phyloP scores from a whole-genome alignment of 768 basidiomycete genomes.

The Hypsizygus marmoreus region DNA sequence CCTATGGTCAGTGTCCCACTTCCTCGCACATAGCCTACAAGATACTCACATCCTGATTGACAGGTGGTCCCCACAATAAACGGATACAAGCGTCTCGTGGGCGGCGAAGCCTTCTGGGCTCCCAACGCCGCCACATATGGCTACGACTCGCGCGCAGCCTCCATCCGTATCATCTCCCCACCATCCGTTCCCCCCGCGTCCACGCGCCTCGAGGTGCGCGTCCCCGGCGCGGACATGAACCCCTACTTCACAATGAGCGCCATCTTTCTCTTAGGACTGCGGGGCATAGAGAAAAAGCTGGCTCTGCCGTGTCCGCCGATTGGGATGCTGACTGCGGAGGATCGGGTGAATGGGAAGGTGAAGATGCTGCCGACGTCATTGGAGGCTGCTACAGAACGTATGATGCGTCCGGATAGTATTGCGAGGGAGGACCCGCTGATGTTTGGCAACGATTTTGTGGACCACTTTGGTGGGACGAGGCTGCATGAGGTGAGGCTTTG shows the following conservation, averaged over 20 bases:
- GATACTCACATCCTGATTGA: background rate
- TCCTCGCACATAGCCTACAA: background rate
- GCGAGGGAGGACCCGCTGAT: conserved; percentile 75
- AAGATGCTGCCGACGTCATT: conserved; percentile 79
- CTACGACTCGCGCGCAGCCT: conserved; percentile 92
- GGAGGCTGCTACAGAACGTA: conserved; percentile 74
- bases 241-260: conserved; percentile 88
- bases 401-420: conserved; percentile 77
- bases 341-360: conserved; percentile 62
- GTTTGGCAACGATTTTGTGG: conserved; percentile 88
- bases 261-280: conserved; percentile 82
- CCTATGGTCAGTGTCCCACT: conserved; percentile 59
- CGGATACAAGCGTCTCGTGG: conserved; percentile 95
- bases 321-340: conserved; percentile 53
- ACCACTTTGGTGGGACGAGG: conserved; percentile 95
- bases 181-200: conserved; percentile 81
- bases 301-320: conserved; percentile 73
- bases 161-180: conserved; percentile 89
- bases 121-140: conserved; percentile 93
- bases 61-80: conserved; percentile 90
- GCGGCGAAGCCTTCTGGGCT: conserved; percentile 93
- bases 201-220: conserved; percentile 90
- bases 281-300: conserved; percentile 83
- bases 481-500: conserved; percentile 86
- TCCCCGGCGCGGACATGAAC: conserved; percentile 98